These are phyloP conservation scores for Microdochium bolleyi DNA, from an alignment of 2,329 filamentous ascomycete species.

Conservation along the genomic window DNA sequence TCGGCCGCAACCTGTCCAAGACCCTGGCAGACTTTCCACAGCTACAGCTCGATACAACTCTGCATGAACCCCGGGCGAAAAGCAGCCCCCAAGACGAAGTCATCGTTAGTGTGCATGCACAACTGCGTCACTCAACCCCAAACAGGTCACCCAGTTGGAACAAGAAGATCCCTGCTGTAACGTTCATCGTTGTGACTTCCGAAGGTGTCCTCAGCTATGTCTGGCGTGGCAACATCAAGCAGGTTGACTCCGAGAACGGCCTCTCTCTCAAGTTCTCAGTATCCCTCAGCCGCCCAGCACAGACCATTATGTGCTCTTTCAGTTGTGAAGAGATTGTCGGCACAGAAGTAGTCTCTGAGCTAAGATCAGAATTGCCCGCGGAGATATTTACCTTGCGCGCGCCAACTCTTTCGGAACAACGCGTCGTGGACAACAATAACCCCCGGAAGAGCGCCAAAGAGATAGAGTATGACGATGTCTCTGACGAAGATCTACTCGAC, in stretches of 20 bases:
- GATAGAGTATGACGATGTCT: conserved; percentile 23
- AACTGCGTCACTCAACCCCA: conserved; percentile 65
- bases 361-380: conserved; percentile 20
- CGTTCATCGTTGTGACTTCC: conserved; percentile 65
- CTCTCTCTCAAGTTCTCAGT: conserved; percentile 51
- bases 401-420: neutral
- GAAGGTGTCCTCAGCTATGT: conserved; percentile 65
- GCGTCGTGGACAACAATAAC: neutral
- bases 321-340: conserved; percentile 82
- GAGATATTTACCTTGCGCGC: conserved; percentile 18
- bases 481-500: conserved; percentile 32
- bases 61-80: conserved; percentile 22
- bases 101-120: conserved; percentile 56
- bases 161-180: conserved; percentile 58
- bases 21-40: conserved; percentile 62
- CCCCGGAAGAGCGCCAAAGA: conserved; percentile 5
- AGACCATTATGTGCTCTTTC: conserved; percentile 58
- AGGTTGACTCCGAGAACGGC: conserved; percentile 51
- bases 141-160: conserved; percentile 53
- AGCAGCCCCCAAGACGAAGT: conserved; percentile 29
- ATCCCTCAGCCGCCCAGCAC: conserved; percentile 41
- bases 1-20: conserved; percentile 62
- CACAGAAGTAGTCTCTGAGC: conserved; percentile 28
- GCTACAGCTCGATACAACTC: conserved; percentile 31
- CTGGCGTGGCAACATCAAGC: conserved; percentile 54